Evolutionary conservation across 768 basidiomycete genomes (phyloP), one percentile per base, ranked within the genome.

Genomic region (Lactifluus hygrophoroides): DNA sequence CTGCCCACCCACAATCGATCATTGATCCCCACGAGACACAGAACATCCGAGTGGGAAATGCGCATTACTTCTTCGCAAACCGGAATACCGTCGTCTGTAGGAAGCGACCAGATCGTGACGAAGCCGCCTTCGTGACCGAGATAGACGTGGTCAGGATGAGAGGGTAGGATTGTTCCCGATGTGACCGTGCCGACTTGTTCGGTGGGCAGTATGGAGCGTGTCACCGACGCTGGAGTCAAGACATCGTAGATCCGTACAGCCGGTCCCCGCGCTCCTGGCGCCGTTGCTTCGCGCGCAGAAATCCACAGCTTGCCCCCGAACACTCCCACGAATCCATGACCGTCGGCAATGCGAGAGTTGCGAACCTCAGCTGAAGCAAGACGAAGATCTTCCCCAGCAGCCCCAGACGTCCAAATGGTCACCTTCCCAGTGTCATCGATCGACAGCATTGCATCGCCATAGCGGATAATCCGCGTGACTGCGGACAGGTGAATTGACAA

Each of bases 61-160:
- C 88, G 91, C 66, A 91, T 74, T 25, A 89, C 85, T 61, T 89
- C 86, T 14, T 81, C 66, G 67, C 90, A 95, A 8, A 68, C 68
- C 0, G 88, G 86, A 44, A 77, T 73, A 40, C 80, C 82, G 58
- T 82, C 84, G 2, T 71, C 73, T 0, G 77, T 76, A 2, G 75
- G 74, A 10, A 81, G 61, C 23, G 72, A 65, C 94, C 96, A 99
- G n/a, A 94, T 74, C 2, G 85, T 86, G 61, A 98, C 77, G 66
- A 79, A 85, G 0, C 95, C 95, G 42, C 88, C 93, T 70, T 98
- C 94, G 65, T 99, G 95, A 0, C 89, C 93, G 34, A 99, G 74
- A 65, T 86, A 96, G 38, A 90, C 86, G 28, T 75, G 70, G 2
- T 80, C 76, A 0, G 85, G 84, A 19, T 81, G 75, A 1, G 83